Conservation (phyloP, 164 flowering plant species). For the Magnolia officinalis region DNA sequence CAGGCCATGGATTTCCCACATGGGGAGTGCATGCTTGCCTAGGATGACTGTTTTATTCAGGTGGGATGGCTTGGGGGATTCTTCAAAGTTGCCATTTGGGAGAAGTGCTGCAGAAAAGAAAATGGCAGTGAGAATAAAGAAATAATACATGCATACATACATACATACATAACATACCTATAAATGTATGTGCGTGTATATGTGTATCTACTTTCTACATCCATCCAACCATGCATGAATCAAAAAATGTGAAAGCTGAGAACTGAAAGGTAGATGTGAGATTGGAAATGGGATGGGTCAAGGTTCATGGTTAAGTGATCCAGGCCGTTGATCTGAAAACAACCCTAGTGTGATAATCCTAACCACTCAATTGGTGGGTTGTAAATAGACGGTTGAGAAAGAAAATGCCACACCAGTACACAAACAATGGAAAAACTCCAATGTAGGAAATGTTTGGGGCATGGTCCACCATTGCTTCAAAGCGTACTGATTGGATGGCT, state of each 20-base stretch:
- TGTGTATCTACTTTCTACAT: neutral
- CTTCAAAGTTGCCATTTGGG: constrained; percentile 89
- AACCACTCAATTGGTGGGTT: neutral
- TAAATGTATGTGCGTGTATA: neutral
- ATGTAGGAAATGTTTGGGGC: neutral
- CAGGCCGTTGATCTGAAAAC: neutral
- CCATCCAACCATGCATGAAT: neutral
- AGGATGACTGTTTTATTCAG: constrained; percentile 61
- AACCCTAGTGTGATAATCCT: neutral
- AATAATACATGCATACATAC: neutral
- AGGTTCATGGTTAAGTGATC: neutral
- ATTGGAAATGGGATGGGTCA: neutral
- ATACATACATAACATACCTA: neutral
- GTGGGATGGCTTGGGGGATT: constrained; percentile 43
- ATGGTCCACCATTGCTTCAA: neutral
- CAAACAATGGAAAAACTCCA: neutral
- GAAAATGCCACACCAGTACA: neutral
- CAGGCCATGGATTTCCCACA: constrained; percentile 76
- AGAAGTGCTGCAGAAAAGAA: constrained; percentile 55
- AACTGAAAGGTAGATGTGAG: neutral
- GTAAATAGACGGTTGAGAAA: neutral
- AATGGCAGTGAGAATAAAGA: neutral
- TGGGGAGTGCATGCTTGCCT: constrained; percentile 63
- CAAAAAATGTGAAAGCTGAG: neutral
- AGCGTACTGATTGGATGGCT: neutral